These are phyloP conservation scores for Aspergillus awamori DNA, from an alignment of 2,329 filamentous ascomycete genomes.

Conservation along the genomic window DNA sequence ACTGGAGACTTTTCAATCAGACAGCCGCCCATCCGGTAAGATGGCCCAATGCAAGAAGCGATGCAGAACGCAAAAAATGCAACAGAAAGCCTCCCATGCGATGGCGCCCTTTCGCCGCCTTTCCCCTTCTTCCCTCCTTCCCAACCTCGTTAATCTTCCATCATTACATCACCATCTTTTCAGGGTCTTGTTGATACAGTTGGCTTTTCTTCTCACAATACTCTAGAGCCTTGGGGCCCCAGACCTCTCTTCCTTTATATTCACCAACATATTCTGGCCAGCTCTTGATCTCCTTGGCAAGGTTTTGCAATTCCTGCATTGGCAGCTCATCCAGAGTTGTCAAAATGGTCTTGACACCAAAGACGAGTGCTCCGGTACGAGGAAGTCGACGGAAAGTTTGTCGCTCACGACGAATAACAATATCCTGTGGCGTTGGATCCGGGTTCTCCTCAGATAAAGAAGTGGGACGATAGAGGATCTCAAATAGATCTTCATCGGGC, in stretches of 20 bases:
- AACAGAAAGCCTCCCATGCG: slow-evolving; percentile 20
- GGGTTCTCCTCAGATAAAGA: slow-evolving; percentile 43
- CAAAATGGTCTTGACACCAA: slow-evolving; percentile 54
- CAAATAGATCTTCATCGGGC: slow-evolving; percentile 38
- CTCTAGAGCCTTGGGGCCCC: slow-evolving; percentile 45
- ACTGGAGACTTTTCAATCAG: slow-evolving; percentile 24
- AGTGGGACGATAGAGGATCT: slow-evolving; percentile 51
- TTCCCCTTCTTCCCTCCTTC: slow-evolving; percentile 10
- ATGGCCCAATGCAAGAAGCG: slow-evolving; percentile 15
- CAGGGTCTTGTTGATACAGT: slow-evolving; percentile 14
- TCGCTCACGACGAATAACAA: slow-evolving; percentile 53
- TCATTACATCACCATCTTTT: slow-evolving; percentile 23
- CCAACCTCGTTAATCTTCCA: not conserved
- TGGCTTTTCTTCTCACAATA: slow-evolving; percentile 35
- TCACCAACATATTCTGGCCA: slow-evolving; percentile 50
- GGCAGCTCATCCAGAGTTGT: slow-evolving; percentile 45
- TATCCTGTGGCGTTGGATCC: slow-evolving; percentile 41
- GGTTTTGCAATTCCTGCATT: slow-evolving; percentile 44
- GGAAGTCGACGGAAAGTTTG: slow-evolving; percentile 55
- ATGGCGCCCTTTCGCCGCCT: slow-evolving; percentile 9
- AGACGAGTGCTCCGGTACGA: slow-evolving; percentile 49
- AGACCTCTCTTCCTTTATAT: slow-evolving; percentile 51
- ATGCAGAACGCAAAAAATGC: slow-evolving; percentile 18
- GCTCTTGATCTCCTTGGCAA: slow-evolving; percentile 48
- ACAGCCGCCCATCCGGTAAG: slow-evolving; percentile 30